Base-by-base conservation (phyloP, 371 early-diverging fungal species). In the Mucor saturninus region DNA sequence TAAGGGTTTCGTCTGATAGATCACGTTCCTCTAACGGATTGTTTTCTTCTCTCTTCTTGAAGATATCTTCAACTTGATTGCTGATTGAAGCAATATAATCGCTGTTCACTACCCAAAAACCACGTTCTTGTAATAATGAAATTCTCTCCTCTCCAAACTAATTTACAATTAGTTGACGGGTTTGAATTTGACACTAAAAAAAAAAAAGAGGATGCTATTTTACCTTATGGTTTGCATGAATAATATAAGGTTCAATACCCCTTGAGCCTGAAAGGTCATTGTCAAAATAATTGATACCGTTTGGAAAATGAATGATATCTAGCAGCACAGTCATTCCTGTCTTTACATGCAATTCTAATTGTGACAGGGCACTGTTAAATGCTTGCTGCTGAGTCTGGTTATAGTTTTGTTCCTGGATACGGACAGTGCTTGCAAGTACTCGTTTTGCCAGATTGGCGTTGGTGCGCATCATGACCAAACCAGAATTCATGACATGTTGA, bases 171-270 rank as follows among this genome's bases (percentile, higher is more conserved):
- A 29, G 37, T 54, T 15, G 15, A 21, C 21, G 21, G 21, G 21
- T 21, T 21, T 21, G 21, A 21, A 21, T 21, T 21, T 21, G 21
- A 21, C 21, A 21, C 21, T 21, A 21, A 21, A 21, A 21, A 21
- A 21, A 21, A 21, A 21, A 21, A 21, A 21, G 21, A 21, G 21
- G 21, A 21, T 29, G 8, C 2, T 40, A 7, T 45, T 14, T 46
- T 58, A 64, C 69, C 65, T 69, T 69, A 30, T 64, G 64, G 48
- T 69, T 65, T 10, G 42, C 61, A 57, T 69, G 61, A 15, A 69
- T 35, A 29, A 69, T 61, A 50, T 61, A 69, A 49, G 69, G 69
- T 8, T 61, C n/a, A 15, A 69, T 65, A 3, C 58, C 65, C 15
- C 49, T 61, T 10, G 57, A 32, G 8, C 39, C 31, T 0, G 61